phyloP scores from a whole-genome alignment of 768 basidiomycete genomes.

The Kwoniella mangroviensis region DNA sequence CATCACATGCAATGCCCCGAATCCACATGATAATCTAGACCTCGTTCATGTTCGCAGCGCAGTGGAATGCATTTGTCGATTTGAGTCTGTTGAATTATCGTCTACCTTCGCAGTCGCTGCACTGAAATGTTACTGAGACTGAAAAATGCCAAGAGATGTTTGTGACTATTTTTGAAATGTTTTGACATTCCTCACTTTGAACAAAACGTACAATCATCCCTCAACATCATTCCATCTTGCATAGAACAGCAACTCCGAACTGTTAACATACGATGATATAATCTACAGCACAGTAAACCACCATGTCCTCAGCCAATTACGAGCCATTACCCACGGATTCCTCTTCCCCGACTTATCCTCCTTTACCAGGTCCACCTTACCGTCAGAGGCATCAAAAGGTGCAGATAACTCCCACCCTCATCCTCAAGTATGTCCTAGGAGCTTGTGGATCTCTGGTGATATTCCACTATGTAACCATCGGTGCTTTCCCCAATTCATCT shows the following conservation, averaged over 20 bases:
- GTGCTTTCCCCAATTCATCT: constrained; percentile 28
- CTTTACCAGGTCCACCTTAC: constrained; percentile 14
- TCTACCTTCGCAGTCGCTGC: no score
- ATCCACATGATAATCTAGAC: neutral
- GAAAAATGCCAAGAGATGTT: no score
- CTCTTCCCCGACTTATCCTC: constrained; percentile 15
- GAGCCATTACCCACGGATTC: constrained; percentile 21
- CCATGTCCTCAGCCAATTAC: constrained; percentile 11
- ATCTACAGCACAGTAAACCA: neutral
- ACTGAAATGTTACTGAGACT: no score
- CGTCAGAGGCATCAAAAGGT: neutral
- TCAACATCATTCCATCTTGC: neutral
- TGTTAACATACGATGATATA: neutral
- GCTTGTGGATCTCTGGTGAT: constrained; percentile 13
- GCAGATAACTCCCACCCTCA: constrained; percentile 1
- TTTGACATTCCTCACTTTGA: constrained; percentile 6
- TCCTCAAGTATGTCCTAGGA: constrained; percentile 27
- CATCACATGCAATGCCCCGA: constrained; percentile 2
- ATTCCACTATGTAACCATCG: constrained; percentile 32
- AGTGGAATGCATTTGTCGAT: neutral
- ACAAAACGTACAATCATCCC: neutral
- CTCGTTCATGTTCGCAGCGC: neutral
- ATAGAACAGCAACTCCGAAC: no score
- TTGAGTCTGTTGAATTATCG: no score
- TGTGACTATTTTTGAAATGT: neutral